Percentiles rank a stretch among this genome's conserved stretches.
phyloP scores from a whole-genome alignment of 495 filamentous ascomycete species.

The Penicilliopsis zonata region DNA sequence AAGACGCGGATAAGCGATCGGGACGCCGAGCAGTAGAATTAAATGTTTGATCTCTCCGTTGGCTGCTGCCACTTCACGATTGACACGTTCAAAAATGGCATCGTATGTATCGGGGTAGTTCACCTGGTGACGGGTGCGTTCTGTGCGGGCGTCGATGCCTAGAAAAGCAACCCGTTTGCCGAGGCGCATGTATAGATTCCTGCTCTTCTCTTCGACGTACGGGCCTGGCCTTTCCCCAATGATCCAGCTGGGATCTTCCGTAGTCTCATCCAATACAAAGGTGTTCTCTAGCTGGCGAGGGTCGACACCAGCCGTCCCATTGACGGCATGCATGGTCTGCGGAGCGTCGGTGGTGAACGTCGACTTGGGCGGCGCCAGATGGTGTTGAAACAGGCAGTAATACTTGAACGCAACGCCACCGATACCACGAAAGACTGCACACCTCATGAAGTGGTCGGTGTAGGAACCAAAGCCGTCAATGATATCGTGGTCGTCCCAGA shows the following conservation, averaged over 20 bases:
- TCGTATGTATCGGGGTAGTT: slow-evolving; percentile 89
- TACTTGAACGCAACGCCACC: slow-evolving; percentile 80
- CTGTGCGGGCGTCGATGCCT: slow-evolving; percentile 82
- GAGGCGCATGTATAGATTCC: slow-evolving; percentile 72
- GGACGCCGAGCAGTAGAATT: slow-evolving; percentile 77
- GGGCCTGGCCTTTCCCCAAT: slow-evolving; percentile 61
- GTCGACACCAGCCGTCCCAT: slow-evolving; percentile 43
- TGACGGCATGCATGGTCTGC: slow-evolving; percentile 35
- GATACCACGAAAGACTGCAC: slow-evolving; percentile 81
- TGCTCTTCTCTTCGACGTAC: slow-evolving; percentile 70
- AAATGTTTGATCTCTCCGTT: slow-evolving; percentile 63
- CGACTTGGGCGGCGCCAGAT: slow-evolving; percentile 66
- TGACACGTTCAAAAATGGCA: slow-evolving; percentile 58
- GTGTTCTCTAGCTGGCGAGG: slow-evolving; percentile 54
- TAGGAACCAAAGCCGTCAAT: slow-evolving; percentile 93
- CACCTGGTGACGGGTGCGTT: slow-evolving; percentile 84
- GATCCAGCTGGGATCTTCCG: slow-evolving; percentile 65
- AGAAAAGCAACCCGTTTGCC: slow-evolving; percentile 75
- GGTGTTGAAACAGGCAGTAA: slow-evolving; percentile 92
- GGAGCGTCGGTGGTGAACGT: slow-evolving; percentile 68
- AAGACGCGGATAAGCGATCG: slow-evolving; percentile 88
- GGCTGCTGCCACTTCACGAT: slow-evolving; percentile 49
- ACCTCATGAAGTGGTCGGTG: slow-evolving; percentile 87
- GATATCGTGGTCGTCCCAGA: slow-evolving; percentile 92
- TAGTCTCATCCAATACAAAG: slow-evolving; percentile 48